Conservation (phyloP, 306 rosid genomes). For the Malus sieversii region DNA sequence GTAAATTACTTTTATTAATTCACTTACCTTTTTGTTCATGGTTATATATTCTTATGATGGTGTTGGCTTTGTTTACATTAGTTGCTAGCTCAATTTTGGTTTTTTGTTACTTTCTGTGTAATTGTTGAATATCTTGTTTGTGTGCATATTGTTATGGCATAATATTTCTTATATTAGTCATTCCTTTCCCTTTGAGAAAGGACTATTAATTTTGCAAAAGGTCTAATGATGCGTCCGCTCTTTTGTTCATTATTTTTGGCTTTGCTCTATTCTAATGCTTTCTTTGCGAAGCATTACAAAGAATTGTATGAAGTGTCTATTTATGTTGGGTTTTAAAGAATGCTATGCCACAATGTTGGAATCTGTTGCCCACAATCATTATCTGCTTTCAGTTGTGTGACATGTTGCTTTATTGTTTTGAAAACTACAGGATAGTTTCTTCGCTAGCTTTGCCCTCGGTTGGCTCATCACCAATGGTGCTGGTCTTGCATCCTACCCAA, state of each 20-base stretch:
- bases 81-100: neutral
- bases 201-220: neutral
- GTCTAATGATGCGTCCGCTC: neutral
- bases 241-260: neutral
- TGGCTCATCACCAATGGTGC: slow-evolving; percentile 94
- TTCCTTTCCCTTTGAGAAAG: neutral
- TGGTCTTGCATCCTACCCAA: slow-evolving; percentile 84
- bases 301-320: neutral
- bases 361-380: too few relatives aligned
- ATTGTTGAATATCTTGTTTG: neutral
- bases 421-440: slow-evolving; percentile 62
- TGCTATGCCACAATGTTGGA: neutral
- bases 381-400: neutral
- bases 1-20: neutral
- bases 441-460: slow-evolving; percentile 84
- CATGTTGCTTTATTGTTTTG: neutral
- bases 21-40: neutral
- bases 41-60: neutral
- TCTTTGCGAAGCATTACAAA: neutral
- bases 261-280: neutral
- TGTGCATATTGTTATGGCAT: neutral
- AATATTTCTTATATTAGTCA: neutral
- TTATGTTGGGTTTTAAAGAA: neutral
- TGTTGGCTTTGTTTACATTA: neutral
- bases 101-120: neutral